A percentile compares a stretch with the other conserved stretches of the same genome.
Evolutionary conservation across 345 rosid genomes (phyloP).

Genomic region (Populus alba): DNA sequence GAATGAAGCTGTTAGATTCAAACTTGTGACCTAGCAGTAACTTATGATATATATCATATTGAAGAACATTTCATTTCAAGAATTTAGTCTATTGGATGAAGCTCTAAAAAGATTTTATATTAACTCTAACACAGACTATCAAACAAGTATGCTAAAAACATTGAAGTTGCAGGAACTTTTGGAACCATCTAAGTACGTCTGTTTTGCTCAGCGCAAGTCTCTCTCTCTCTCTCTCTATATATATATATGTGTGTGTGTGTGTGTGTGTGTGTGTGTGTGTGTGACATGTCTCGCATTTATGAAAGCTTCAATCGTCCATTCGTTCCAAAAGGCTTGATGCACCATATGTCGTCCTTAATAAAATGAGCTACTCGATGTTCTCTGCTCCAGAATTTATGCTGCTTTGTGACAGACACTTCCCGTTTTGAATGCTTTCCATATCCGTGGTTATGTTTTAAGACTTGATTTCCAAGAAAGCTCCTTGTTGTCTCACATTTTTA

Average conservation of each 20-base stretch:
- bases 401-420: background rate
- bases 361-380: background rate
- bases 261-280: too few relatives aligned
- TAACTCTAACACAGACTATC: too few relatives aligned
- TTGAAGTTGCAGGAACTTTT: background rate
- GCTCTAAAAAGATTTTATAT: too few relatives aligned
- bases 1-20: too few relatives aligned
- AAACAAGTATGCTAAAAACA: background rate
- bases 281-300: background rate
- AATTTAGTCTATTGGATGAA: too few relatives aligned
- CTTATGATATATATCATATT: too few relatives aligned
- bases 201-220: background rate
- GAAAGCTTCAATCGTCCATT: background rate
- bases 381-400: background rate
- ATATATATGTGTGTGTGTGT: too few relatives aligned
- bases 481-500: conserved; percentile 26
- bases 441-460: conserved; percentile 2
- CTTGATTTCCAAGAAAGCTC: conserved; percentile 19
- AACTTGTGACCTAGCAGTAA: too few relatives aligned
- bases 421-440: background rate
- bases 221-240: background rate
- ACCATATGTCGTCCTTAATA: background rate
- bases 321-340: background rate
- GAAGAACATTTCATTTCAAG: too few relatives aligned
- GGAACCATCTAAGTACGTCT: background rate